Conservation (phyloP, 2,329 filamentous ascomycete species). For the Cladosporium sp. region DNA sequence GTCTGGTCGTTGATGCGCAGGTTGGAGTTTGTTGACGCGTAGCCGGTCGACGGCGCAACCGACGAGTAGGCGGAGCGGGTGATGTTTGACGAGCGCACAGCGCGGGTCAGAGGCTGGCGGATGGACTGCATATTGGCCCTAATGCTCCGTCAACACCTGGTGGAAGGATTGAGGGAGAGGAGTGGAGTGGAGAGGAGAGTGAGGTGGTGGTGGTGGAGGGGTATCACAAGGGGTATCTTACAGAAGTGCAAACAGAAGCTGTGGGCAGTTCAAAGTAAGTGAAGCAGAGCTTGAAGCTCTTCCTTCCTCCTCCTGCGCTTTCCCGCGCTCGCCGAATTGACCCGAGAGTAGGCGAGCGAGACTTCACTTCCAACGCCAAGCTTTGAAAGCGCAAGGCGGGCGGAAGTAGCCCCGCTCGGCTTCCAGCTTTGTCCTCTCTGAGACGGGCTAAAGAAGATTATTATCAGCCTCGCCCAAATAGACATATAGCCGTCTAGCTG, state of each 20-base stretch:
- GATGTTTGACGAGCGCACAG: slow-evolving; percentile 59
- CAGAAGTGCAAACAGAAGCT: not conserved
- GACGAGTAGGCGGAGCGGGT: slow-evolving; percentile 70
- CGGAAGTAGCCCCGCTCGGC: no score
- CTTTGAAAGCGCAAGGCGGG: no score
- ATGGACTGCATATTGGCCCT: slow-evolving; percentile 74
- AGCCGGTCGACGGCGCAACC: slow-evolving; percentile 46
- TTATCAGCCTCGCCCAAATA: no score
- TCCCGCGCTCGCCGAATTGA: not conserved
- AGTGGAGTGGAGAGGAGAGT: slow-evolving; percentile 6
- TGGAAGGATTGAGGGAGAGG: not conserved
- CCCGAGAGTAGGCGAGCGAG: not conserved
- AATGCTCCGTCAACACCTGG: slow-evolving; percentile 4
- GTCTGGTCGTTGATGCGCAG: slow-evolving; percentile 90
- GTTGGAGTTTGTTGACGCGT: slow-evolving; percentile 51
- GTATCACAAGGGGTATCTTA: slow-evolving; percentile 1
- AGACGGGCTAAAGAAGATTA: no score
- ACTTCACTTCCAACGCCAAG: no score
- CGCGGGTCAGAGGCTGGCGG: slow-evolving; percentile 67
- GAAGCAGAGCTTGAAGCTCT: slow-evolving; percentile 2
- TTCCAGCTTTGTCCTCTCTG: no score
- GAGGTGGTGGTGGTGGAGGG: slow-evolving; percentile 5
- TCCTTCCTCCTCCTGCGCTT: not conserved
- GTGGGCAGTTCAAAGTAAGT: not conserved
- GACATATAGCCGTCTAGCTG: not conserved